Evolutionary conservation across 1,284 basidiomycete genomes (phyloP).

Genomic region (Caloboletus firmus): DNA sequence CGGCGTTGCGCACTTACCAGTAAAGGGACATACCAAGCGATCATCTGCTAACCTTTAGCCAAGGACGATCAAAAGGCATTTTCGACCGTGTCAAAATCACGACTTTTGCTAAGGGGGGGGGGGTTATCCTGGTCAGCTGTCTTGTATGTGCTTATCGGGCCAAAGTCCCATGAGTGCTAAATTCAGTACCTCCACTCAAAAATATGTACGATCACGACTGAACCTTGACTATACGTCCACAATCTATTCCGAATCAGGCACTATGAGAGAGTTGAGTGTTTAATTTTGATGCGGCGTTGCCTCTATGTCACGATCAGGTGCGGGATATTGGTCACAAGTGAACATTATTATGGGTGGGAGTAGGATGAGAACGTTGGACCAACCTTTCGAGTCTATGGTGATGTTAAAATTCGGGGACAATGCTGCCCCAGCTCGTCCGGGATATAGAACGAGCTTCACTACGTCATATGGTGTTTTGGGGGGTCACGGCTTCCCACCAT

Average conservation of each 20-base stretch:
- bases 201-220: conserved; percentile 14
- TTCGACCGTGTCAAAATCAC: conserved; percentile 13
- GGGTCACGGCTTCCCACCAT: not conserved
- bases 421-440: not conserved
- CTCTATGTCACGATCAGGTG: not conserved
- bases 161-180: conserved; percentile 13
- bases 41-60: conserved; percentile 21
- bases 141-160: conserved; percentile 26
- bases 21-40: conserved; percentile 3
- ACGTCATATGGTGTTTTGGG: not conserved
- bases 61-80: not conserved
- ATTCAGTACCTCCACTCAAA: conserved; percentile 10
- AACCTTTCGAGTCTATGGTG: too few species aligned
- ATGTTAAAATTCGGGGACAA: not conserved
- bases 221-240: conserved; percentile 16
- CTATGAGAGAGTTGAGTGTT: conserved; percentile 13
- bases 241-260: conserved; percentile 22
- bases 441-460: not conserved
- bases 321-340: conserved; percentile 2
- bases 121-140: conserved; percentile 31
- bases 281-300: conserved; percentile 15
- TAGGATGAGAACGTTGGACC: conserved; percentile 3
- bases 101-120: conserved; percentile 19
- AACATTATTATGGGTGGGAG: conserved; percentile 9
- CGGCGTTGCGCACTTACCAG: conserved; percentile 3